Evolutionary conservation across 78 protist genomes (phyloP).

Genomic region (Anaeramoeba flamelloides): DNA sequence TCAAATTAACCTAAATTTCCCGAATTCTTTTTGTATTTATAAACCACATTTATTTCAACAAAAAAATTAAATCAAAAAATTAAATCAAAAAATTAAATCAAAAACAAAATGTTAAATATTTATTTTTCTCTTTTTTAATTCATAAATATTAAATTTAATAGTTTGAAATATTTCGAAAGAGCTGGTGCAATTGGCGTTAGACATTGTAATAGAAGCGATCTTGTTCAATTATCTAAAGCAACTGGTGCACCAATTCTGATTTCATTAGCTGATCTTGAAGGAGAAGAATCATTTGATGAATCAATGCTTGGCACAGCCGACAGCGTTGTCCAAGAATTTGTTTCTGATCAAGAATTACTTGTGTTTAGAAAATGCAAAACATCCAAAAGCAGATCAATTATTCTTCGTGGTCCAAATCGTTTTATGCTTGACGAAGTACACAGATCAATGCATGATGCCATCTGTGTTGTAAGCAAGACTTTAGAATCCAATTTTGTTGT

Average conservation of each 20-base stretch:
- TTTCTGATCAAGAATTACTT: slow-evolving; percentile 39
- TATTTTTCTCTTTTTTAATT: too few species aligned
- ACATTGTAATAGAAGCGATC: slow-evolving; percentile 71
- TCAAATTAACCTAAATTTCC: too few species aligned
- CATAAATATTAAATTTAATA: too few species aligned
- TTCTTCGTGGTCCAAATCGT: slow-evolving; percentile 85
- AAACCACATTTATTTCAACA: too few species aligned
- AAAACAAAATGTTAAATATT: too few species aligned
- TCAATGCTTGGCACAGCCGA: slow-evolving; percentile 35
- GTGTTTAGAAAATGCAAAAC: slow-evolving; percentile 19
- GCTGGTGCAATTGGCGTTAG: slow-evolving; percentile 81
- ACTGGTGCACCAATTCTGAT: slow-evolving; percentile 53
- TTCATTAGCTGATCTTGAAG: slow-evolving; percentile 77
- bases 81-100: too few species aligned
- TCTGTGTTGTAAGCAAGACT: slow-evolving; percentile 82
- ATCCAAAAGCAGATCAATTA: slow-evolving; percentile 53
- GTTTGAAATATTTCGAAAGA: slow-evolving; percentile 85
- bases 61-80: too few species aligned
- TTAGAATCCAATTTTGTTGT: slow-evolving; percentile 64
- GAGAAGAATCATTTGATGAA: slow-evolving; percentile 74
- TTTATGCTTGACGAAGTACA: slow-evolving; percentile 79
- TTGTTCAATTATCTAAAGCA: slow-evolving; percentile 75
- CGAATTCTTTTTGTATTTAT: too few species aligned
- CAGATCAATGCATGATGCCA: slow-evolving; percentile 90
- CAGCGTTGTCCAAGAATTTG: slow-evolving; percentile 52